Conservation (phyloP, 2,329 filamentous ascomycete species). For the Dichotomopilus funicola region DNA sequence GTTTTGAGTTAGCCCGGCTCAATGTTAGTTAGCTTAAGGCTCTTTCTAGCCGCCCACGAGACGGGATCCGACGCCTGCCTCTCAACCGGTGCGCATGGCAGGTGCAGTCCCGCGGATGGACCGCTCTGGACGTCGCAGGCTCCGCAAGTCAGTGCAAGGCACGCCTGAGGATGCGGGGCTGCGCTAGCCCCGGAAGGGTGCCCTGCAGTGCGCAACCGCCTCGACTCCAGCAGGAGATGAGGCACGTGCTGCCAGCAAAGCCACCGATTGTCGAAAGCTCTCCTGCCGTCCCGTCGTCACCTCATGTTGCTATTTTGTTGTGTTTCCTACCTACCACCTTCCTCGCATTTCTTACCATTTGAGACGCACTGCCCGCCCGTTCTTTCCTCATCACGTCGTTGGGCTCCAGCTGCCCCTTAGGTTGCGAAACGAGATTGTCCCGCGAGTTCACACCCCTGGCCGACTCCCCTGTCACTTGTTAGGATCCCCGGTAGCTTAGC, state of each 20-base stretch:
- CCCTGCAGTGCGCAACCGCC: slow-evolving; percentile 2
- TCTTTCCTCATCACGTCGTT: too few species aligned
- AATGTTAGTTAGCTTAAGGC: too few species aligned
- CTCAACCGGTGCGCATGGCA: too few species aligned
- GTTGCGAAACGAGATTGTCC: too few species aligned
- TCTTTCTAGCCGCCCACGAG: too few species aligned
- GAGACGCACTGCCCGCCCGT: too few species aligned
- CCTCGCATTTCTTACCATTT: not conserved
- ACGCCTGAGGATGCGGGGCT: slow-evolving; percentile 4
- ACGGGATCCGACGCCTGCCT: too few species aligned
- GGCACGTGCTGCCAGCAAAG: slow-evolving; percentile 15
- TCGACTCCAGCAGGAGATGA: slow-evolving; percentile 7
- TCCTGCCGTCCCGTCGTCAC: not conserved
- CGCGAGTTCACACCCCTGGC: too few species aligned
- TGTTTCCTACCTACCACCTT: not conserved
- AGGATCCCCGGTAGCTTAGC: not conserved
- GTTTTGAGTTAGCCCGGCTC: too few species aligned
- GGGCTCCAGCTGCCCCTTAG: too few species aligned
- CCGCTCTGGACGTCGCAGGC: slow-evolving; percentile 8
- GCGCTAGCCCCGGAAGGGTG: slow-evolving; percentile 3
- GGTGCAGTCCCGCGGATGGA: not conserved
- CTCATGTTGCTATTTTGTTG: not conserved
- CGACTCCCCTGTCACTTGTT: not conserved
- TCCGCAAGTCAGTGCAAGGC: not conserved
- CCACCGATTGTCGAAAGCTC: not conserved